These are phyloP conservation scores for Crithidia expoeki DNA, from an alignment of 208 protist species.

Conservation along the genomic window DNA sequence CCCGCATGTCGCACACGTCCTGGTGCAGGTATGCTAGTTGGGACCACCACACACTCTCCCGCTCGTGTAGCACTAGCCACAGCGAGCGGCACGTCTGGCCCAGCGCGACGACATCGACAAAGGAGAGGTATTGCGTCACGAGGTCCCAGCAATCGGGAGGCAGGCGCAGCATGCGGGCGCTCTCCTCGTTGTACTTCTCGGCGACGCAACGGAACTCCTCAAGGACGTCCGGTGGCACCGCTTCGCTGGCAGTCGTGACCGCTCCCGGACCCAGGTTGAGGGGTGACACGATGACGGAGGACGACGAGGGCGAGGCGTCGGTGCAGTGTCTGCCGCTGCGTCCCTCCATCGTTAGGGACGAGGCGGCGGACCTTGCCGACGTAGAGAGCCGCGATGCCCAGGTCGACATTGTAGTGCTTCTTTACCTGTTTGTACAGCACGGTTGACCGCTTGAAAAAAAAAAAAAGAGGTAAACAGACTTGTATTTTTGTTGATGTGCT, in stretches of 20 bases:
- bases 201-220: conserved; percentile 42
- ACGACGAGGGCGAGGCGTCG: neutral
- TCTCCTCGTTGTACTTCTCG: conserved; percentile 29
- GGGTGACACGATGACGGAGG: neutral
- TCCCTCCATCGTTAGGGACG: neutral
- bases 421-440: too few relatives aligned
- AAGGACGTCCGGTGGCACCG: neutral
- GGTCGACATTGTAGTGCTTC: conserved; percentile 28
- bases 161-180: conserved; percentile 35
- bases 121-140: conserved; percentile 45
- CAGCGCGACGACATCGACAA: conserved; percentile 51
- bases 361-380: conserved; percentile 14
- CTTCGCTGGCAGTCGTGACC: neutral
- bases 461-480: too few relatives aligned
- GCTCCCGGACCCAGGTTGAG: neutral
- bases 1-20: conserved; percentile 57
- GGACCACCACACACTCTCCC: conserved; percentile 68
- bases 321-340: neutral
- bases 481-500: too few relatives aligned
- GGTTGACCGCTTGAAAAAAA: too few relatives aligned
- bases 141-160: conserved; percentile 53
- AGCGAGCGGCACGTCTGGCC: conserved; percentile 55
- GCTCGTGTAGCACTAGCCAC: conserved; percentile 43
- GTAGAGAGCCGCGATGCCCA: conserved; percentile 43
- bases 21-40: conserved; percentile 70